Percentiles rank a stretch among this genome's conserved stretches.
Evolutionary conservation across 148 eudicot species (phyloP).

Genomic region (Silene latifolia): DNA sequence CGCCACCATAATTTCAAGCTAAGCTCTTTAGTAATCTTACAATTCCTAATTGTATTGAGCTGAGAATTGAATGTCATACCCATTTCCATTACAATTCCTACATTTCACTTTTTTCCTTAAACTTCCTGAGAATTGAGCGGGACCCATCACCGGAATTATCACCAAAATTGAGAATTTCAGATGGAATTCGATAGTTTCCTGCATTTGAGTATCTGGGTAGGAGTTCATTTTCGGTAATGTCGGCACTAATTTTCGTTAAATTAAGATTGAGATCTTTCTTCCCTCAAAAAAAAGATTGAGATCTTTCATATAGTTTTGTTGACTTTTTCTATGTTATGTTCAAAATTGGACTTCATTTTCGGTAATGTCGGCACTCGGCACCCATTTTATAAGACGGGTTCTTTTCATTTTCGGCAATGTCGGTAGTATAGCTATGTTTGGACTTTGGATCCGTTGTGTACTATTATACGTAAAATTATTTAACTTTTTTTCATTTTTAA

Average conservation of each 20-base stretch:
- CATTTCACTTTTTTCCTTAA: background rate
- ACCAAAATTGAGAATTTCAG: constrained; percentile 26
- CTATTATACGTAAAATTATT: no score
- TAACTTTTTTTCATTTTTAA: no score
- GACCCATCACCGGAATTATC: constrained; percentile 24
- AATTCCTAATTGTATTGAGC: constrained; percentile 28
- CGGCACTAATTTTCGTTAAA: constrained; percentile 30
- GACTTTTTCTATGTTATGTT: no score
- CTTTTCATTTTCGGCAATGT: no score
- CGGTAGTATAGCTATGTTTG: no score
- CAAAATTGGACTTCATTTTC: no score
- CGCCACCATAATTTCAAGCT: constrained; percentile 38
- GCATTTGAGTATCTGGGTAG: constrained; percentile 33
- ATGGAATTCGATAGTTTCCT: constrained; percentile 32
- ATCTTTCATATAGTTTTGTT: background rate
- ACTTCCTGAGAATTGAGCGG: background rate
- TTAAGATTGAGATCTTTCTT: constrained; percentile 6
- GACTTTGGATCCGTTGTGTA: no score
- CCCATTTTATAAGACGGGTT: no score
- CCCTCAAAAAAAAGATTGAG: no score
- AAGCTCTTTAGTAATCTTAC: constrained; percentile 50
- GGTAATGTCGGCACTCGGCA: no score
- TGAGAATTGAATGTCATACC: background rate
- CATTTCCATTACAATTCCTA: constrained; percentile 52
- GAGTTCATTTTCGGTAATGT: constrained; percentile 40